Evolutionary conservation across 75 land plant species (phyloP), one percentile per base, ranked within the genome.

Genomic region (Selaginella tamariscina): DNA sequence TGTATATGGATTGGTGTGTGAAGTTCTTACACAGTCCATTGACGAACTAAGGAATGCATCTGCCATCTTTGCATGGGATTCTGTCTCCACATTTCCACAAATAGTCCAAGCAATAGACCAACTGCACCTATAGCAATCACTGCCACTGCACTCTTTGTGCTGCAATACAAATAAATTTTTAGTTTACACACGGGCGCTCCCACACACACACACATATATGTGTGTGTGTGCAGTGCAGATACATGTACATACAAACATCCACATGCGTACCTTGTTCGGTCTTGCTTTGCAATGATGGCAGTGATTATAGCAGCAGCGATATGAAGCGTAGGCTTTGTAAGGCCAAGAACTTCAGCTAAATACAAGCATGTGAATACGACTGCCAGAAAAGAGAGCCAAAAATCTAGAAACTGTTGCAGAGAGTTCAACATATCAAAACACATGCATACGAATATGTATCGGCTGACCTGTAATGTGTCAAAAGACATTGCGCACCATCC

Each of bases 371-470:
- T 91, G 73, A 86, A 77, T 32, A 88, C 78, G 26, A 91, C 85
- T 66, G 92, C 94, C 87, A 91, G 76, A 68, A 91, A 91, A 26
- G 97, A 86, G 33, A 91, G 97, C 97, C 97, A 91, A 68, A 91
- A 91, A 66, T 91, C 97, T 77, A 91, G 62, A 65, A 91, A 91
- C 97, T 91, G 84, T 29, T 23, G 2, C 9, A 66, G 29, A 65
- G 13, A 31, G 21, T 70, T 31, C 55, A 66, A 32, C 44, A 71
- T 8, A 9, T 54, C 33, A 67, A 23, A 23, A 44, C 2, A 57
- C 71, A 70, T 1, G 32, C 21, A n/a, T 49, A 20, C 54, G 54
- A 13, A 13, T 13, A 49, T 11, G 18, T 59, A 8, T 26, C 33
- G 15, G 30, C 27, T 32, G 72, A 88, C 96, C 88, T 91, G 96